Base-by-base conservation (phyloP, 108 stramenopile genomes). In the Skeletonema costatum region DNA sequence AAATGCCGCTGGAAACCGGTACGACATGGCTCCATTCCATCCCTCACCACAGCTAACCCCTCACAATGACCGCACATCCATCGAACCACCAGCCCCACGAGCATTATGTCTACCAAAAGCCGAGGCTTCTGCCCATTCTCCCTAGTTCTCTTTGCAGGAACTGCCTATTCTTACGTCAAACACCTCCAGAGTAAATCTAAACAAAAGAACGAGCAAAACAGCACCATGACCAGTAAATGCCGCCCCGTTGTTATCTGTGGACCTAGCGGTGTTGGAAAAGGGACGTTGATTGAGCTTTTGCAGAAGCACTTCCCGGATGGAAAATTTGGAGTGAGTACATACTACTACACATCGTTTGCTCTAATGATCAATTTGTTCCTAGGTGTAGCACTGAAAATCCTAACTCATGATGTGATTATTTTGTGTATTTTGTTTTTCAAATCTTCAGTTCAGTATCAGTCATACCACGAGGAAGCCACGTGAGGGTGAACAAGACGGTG, bases 391-490 rank as follows among this genome's bases (percentile, higher is more conserved):
- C 10, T 41, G 39, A 41, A 9, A 41, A 12, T 41, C 11, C 39
- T 41, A 12, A 41, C 39, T 12, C 11, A 41, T 41, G 11, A 46
- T 46, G 44, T 46, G 44, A 8, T 29, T 25, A 56, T 29, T 56
- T 56, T 56, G 5, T 21, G 6, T 10, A 9, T 56, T 56, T 25
- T 56, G 17, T 56, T 9, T 29, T 2, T 17, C 25, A 21, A 4
- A 56, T 56, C 53, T 9, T 25, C 25, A 56, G 53, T 97, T 99
- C 73, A 88, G 87, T 36, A 96, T 98, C n/a, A 93, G 90, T 38
- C 98, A 98, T 75, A 98, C 98, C 33, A 98, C 98, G 5, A 88
- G 97, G 9, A 81, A 81, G 12, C 97, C 99, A 42, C 95, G 97
- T 14, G 84, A 85, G 56, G 94, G 94, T 31, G 95, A 97, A 75